These are phyloP conservation scores for Hypoxylon crocopeplum DNA, from an alignment of 495 filamentous ascomycete species.

Conservation along the genomic window DNA sequence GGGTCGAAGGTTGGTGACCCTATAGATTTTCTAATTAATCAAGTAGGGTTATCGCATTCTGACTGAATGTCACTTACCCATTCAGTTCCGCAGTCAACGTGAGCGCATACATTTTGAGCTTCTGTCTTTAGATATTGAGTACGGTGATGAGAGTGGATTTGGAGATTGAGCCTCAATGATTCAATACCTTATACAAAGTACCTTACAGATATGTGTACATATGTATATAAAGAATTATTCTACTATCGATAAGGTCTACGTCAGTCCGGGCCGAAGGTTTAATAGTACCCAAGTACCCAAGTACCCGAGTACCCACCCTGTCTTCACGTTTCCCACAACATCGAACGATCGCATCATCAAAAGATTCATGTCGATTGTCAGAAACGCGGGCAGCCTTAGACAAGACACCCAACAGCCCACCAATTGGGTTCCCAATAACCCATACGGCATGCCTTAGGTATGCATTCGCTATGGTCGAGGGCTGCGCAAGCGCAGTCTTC, in stretches of 20 bases:
- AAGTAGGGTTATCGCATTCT: slow-evolving; percentile 10
- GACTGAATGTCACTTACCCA: slow-evolving; percentile 54
- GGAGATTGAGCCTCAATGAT: slow-evolving; percentile 13
- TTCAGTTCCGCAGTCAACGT: slow-evolving; percentile 79
- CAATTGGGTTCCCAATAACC: slow-evolving; percentile 10
- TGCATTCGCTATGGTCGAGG: slow-evolving; percentile 77
- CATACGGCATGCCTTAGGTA: slow-evolving; percentile 52
- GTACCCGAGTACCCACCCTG: background rate
- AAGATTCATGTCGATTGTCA: slow-evolving; percentile 17
- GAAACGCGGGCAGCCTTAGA: background rate
- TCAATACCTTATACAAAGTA: slow-evolving; percentile 13
- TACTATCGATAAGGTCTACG: slow-evolving; percentile 2
- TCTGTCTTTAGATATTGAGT: background rate
- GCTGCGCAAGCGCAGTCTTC: slow-evolving; percentile 64
- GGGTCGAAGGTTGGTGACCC: slow-evolving; percentile 87
- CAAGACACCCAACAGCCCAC: background rate
- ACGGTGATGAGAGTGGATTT: background rate
- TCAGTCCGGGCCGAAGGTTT: background rate
- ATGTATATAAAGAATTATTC: background rate
- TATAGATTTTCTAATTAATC: slow-evolving; percentile 48
- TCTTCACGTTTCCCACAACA: slow-evolving; percentile 14
- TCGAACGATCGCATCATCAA: slow-evolving; percentile 24
- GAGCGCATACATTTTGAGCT: slow-evolving; percentile 74
- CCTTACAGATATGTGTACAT: too few species aligned
- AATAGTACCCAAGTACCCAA: background rate